Evolutionary conservation across 2,329 filamentous ascomycete genomes (phyloP), one percentile per base, ranked within the genome.

Genomic region (Dactylellina parvicollis): DNA sequence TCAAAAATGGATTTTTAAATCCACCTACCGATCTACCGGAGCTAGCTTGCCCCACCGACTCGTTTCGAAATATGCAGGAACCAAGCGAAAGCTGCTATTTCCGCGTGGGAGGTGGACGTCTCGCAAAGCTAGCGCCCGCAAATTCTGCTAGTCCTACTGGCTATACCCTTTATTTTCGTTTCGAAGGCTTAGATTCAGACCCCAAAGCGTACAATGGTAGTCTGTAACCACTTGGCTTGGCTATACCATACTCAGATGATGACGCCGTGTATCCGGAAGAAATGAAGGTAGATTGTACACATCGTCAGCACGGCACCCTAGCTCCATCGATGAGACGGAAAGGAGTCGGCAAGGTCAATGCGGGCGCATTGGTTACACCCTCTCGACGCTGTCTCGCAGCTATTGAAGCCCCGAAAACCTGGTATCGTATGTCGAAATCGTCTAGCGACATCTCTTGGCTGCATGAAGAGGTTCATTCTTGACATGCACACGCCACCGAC

Each of bases 51-150:
- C 26, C 26, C 26, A 20, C 16, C 16, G 14, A 12, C 4, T 65
- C 22, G 62, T 66, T 66, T 66, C 40, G 52, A 22, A 34, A 66
- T 24, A 57, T 66, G 62, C 62, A 66, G 62, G 62, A 66, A 66
- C 62, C 3, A 40, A 28, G 9, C 16, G 7, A 40, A 56, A 22
- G 30, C 20, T 56, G 8, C 30, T 46, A 40, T 56, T 49, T 26
- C 42, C 42, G 52, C 52, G 9, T 34, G 36, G 52, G 12, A 44
- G 46, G 5, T 38, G 14, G 28, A 61, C 24, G 42, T 32, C 36
- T 56, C 44, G 3, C 44, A 24, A 8, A 22, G 14, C 20, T 12
- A 1, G 24, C 16, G 18, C 10, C 28, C 30, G 14, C 12, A 24
- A 30, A 28, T 16, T 26, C 22, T 36, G 26, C n/a, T 22, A 20